phyloP scores from a whole-genome alignment of 805 yeast genomes.

The Lachancea sp. region DNA sequence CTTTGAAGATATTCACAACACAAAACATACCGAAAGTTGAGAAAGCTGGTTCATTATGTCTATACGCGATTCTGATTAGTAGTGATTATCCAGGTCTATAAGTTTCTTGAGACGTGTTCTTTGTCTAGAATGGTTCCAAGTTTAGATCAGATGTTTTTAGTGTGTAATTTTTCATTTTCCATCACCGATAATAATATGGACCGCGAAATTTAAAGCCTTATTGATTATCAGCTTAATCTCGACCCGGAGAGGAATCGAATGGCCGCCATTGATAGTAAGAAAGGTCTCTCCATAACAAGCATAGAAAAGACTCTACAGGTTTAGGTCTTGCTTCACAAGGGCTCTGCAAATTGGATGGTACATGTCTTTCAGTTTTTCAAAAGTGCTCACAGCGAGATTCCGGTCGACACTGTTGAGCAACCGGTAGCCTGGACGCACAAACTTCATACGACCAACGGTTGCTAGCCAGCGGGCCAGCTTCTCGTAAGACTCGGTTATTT shows the following conservation, averaged over 20 bases:
- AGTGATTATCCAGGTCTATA: not conserved
- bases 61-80: not conserved
- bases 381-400: conserved; percentile 58
- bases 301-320: conserved; percentile 24
- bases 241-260: not conserved
- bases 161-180: not conserved
- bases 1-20: not conserved
- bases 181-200: no score
- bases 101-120: conserved; percentile 1
- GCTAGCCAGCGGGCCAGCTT: conserved; percentile 78
- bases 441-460: conserved; percentile 91
- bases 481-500: conserved; percentile 40
- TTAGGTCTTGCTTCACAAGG: conserved; percentile 79
- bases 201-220: no score
- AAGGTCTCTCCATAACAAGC: no score
- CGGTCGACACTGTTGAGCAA: conserved; percentile 59
- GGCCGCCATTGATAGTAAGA: no score
- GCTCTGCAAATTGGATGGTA: conserved; percentile 84
- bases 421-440: conserved; percentile 79
- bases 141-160: not conserved
- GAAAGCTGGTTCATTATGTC: conserved; percentile 7
- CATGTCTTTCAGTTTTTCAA: conserved; percentile 46
- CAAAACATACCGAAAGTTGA: conserved; percentile 6
- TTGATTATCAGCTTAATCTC: no score
- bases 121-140: not conserved